Evolutionary conservation across 2,329 filamentous ascomycete genomes (phyloP).

Genomic region (Teratosphaeria gauchensis): DNA sequence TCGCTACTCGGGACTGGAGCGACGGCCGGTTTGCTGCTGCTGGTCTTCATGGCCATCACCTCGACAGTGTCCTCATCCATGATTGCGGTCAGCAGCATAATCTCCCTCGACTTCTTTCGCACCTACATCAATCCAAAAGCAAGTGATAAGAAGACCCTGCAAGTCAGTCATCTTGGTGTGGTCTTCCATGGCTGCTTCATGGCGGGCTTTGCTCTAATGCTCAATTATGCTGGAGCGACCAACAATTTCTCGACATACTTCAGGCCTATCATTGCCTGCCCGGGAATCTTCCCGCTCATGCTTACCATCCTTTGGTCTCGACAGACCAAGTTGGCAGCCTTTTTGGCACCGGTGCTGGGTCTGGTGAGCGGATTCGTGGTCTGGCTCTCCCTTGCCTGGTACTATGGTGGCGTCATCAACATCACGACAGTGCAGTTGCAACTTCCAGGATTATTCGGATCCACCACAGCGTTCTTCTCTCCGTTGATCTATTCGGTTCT

Average conservation of each 20-base stretch:
- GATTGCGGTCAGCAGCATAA: conserved; percentile 43
- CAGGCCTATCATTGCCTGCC: conserved; percentile 33
- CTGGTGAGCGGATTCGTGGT: conserved; percentile 33
- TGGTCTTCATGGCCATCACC: conserved; percentile 45
- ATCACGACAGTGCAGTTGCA: conserved; percentile 32
- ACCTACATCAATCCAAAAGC: conserved; percentile 42
- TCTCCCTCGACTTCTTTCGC: conserved; percentile 42
- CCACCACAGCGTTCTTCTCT: conserved; percentile 39
- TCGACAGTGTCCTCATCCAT: conserved; percentile 42
- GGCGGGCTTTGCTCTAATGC: conserved; percentile 37
- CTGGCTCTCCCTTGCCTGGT: conserved; percentile 33
- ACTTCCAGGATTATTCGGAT: conserved; percentile 36
- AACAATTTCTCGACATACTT: conserved; percentile 40
- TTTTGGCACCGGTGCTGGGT: conserved; percentile 37
- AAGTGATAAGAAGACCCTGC: conserved; percentile 33
- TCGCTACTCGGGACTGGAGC: conserved; percentile 36
- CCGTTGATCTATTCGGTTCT: conserved; percentile 38
- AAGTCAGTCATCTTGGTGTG: conserved; percentile 39
- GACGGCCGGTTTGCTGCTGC: conserved; percentile 36
- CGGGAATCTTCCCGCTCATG: conserved; percentile 37
- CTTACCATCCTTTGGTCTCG: conserved; percentile 37
- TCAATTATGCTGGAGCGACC: conserved; percentile 41
- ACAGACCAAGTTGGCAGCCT: conserved; percentile 37
- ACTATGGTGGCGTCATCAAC: conserved; percentile 32
- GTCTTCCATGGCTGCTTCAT: conserved; percentile 41